Evolutionary conservation across 305 asterid genomes (phyloP), one percentile per base, ranked within the genome.

Genomic region (Fraxinus floribunda): DNA sequence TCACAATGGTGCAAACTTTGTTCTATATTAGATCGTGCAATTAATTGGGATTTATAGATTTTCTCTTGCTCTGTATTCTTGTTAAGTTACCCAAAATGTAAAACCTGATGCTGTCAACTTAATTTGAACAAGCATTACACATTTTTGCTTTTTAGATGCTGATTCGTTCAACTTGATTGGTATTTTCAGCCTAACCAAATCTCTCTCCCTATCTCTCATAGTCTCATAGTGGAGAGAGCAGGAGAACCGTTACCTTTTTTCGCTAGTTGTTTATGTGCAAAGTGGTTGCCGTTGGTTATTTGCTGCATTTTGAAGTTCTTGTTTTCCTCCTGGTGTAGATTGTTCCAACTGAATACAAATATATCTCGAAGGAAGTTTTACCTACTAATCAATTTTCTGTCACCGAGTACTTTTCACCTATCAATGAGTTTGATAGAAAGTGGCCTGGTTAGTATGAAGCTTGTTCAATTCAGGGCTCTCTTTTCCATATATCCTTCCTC

Each of bases 361-460:
- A 93, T 81, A 79, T 96, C 64, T 96, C 99, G 29, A 96, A 92
- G 86, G 92, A 94, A 84, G 93, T 94, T 76, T 84, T 93, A 79
- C 93, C 98, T 22, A 96, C 99, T n/a, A 96, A 96, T 86, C 99
- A 96, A 73, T 96, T 94, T 89, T 96, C 99, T 68, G 98, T 96
- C 80, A 90, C 98, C 0, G 98, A 94, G 91, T 94, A 96, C 87
- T 96, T 92, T 84, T 94, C 99, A 77, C 95, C 97, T 0, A 94
- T 96, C 78, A 78, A 79, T 71, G 98, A 96, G 90, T 84, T 80
- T 20, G 97, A 92, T 80, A 90, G 93, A 86, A 80, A 87, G 64
- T 96, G 99, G 99, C 99, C 99, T 85, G 99, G 99, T 94, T 85
- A 81, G 86, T 87, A 72, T 72, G 22, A 72, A 34, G 77, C 41